These are phyloP conservation scores for Wallemia ichthyophaga DNA, from an alignment of 1,284 basidiomycete genomes.

Conservation along the genomic window DNA sequence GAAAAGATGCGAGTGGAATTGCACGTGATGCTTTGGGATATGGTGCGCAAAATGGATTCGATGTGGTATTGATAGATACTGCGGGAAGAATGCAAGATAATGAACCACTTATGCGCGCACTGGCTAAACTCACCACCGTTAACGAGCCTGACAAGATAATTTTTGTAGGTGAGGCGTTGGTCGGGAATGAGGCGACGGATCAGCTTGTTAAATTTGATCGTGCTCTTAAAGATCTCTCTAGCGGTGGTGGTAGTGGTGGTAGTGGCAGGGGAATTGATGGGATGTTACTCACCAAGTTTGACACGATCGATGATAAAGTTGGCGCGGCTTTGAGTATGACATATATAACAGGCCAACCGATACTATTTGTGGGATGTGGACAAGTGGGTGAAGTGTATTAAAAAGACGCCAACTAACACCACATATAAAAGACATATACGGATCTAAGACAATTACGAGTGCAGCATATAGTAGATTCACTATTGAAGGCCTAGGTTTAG, in stretches of 20 bases:
- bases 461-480: conserved; percentile 69
- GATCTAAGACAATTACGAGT: conserved; percentile 67
- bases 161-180: conserved; percentile 82
- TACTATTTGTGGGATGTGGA: conserved; percentile 82
- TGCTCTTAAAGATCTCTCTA: conserved; percentile 58
- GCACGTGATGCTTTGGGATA: conserved; percentile 77
- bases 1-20: conserved; percentile 91
- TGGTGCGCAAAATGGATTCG: conserved; percentile 62
- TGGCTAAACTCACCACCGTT: conserved; percentile 77
- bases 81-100: conserved; percentile 98
- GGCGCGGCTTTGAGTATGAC: conserved; percentile 91
- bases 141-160: conserved; percentile 87
- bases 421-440: conserved; percentile 43
- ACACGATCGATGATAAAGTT: conserved; percentile 88
- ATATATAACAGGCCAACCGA: conserved; percentile 83
- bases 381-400: conserved; percentile 29
- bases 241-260: conserved; percentile 27
- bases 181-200: conserved; percentile 88
- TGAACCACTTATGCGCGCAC: conserved; percentile 87
- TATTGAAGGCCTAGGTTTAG: conserved; percentile 31
- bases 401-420: not conserved
- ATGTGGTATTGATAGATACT: conserved; percentile 83
- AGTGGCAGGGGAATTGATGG: conserved; percentile 73
- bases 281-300: conserved; percentile 89
- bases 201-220: conserved; percentile 82